Evolutionary conservation across 2,329 filamentous ascomycete species (phyloP), one percentile per base, ranked within the genome.

Genomic region (Diplocarpon rosae): DNA sequence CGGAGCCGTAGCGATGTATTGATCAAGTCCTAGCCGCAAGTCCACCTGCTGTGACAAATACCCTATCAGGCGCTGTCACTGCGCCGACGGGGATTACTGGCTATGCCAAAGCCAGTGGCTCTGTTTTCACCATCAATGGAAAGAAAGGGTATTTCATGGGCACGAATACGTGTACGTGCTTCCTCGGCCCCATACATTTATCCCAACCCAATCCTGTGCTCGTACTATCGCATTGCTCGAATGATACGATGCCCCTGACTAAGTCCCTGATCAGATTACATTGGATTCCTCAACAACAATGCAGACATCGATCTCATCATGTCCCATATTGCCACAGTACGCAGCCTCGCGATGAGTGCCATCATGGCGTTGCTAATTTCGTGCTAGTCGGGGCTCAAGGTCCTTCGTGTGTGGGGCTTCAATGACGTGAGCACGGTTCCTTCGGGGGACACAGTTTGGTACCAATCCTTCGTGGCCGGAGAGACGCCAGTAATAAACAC

Each of bases 361-460:
- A 7, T 24, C 20, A 24, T 7, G 3, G 4, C 20, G n/a, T 27
- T 44, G 27, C 39, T 31, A 6, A 30, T 4, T 27, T 17, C 11
- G n/a, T 5, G 11, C 3, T 32, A 57, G 55, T 69, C 73, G 2
- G 73, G 74, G 0, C 68, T 78, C 41, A 77, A 75, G 58, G 72
- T 80, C 45, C 66, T 80, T 24, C 69, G 78, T 13, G 66, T 78
- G 35, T 80, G 76, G 76, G 75, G 76, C 3, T 80, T 80, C 65
- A 78, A 78, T 62, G 74, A 78, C 51, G 72, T 76, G 12, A 59
- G 61, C 1, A 49, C 65, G 10, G 64, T 65, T 4, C 58, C 62
- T 2, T 49, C 61, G 1, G 65, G 65, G 11, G 66, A 64, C 1
- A 51, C 46, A 9, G 69, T 76, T 6, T 69, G 63, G 52, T 70